Evolutionary conservation across 164 flowering plant species (phyloP), one percentile per base, ranked within the genome.

Genomic region (Saururus chinensis): DNA sequence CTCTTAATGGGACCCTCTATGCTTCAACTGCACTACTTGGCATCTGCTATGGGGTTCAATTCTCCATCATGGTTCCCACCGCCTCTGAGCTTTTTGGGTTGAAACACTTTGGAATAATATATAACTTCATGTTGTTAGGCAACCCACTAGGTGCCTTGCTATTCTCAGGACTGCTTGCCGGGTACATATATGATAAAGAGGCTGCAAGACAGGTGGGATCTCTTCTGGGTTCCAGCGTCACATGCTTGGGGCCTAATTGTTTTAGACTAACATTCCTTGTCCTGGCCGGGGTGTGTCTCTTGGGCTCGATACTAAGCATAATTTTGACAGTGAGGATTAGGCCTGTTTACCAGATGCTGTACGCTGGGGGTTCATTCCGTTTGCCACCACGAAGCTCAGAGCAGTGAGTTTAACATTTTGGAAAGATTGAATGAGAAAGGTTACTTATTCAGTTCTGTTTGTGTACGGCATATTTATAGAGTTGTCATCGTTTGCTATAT

Each of bases 41-140:
- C 22, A 74, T 92, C 68, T 92, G 98, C 78, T 88, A 76, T 52
- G 98, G 98, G 14, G 81, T 82, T 59, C 97, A 88, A 61, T 76
- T 88, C 72, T 82, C 93, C 4, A 68, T 85, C 68, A 84, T 88
- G 96, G 76, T 92, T 60, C 84, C 98, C 12, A 88, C 96, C 0
- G 86, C 81, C 53, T 88, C 98, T 20, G 97, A 89, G 72, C 87
- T 92, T 53, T 92, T 92, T 30, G 98, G 97, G 6, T 69, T 89
- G 79, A 85, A 84, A 69, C 74, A 92, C 59, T 90, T 86, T 66
- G 97, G 97, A 19, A 17, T 86, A 37, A 62, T 88, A 49, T 83
- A 60, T 82, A 86, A 84, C 59, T 82, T 88, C 74, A 80, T 90
- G 71, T 68, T 72, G 24, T 53, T 90, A 0, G 91, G 92, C 20